Evolutionary conservation across 2,329 filamentous ascomycete species (phyloP).

Genomic region (Lasiodiplodia gonubiensis): DNA sequence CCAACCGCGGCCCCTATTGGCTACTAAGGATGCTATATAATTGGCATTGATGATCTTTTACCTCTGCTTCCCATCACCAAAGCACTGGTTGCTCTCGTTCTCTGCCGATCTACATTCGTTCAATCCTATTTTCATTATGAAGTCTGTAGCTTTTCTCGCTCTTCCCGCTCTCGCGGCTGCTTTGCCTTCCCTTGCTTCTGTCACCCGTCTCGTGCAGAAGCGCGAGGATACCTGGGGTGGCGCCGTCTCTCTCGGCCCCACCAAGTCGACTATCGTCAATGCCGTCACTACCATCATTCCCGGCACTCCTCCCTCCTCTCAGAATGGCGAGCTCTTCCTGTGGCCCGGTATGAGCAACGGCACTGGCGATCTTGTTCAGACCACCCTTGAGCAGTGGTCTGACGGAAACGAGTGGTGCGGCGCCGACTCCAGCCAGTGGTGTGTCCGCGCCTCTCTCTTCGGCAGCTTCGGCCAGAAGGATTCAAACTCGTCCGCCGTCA

Average conservation of each 20-base stretch:
- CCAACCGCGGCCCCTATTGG: not conserved
- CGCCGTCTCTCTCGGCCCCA: constrained; percentile 45
- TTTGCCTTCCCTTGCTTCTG: constrained; percentile 9
- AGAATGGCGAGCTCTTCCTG: constrained; percentile 49
- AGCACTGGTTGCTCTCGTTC: constrained; percentile 11
- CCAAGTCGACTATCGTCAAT: constrained; percentile 47
- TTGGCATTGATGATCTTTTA: not conserved
- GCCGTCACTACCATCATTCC: constrained; percentile 51
- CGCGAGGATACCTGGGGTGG: constrained; percentile 46
- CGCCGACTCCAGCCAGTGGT: constrained; percentile 48
- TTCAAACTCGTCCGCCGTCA: constrained; percentile 33
- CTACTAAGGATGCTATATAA: not conserved
- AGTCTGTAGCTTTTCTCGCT: constrained; percentile 4
- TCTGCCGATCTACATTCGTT: not conserved
- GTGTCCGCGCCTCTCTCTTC: constrained; percentile 50
- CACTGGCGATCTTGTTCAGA: constrained; percentile 52
- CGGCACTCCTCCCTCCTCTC: constrained; percentile 45
- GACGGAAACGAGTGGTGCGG: constrained; percentile 50
- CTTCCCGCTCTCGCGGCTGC: constrained; percentile 15
- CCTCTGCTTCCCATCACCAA: not conserved
- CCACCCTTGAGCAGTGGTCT: constrained; percentile 50
- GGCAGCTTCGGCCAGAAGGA: constrained; percentile 51
- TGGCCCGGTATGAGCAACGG: constrained; percentile 56
- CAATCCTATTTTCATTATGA: not conserved
- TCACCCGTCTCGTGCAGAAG: constrained; percentile 15